Conservation (phyloP, 805 yeast genomes). For the Saturnispora kantuleensis region DNA sequence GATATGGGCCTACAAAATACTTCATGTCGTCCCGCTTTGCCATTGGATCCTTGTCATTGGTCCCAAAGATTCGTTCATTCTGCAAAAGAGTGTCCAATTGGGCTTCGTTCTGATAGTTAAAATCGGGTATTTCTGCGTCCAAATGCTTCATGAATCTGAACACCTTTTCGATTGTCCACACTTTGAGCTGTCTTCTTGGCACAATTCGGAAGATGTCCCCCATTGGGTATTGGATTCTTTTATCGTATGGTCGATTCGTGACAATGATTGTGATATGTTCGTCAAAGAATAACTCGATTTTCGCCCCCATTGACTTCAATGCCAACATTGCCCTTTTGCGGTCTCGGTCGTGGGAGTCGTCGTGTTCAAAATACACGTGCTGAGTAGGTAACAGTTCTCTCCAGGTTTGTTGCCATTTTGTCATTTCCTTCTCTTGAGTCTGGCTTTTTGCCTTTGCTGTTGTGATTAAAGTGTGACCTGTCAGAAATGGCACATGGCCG, state of each 20-base stretch:
- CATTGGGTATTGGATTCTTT: slow-evolving; percentile 32
- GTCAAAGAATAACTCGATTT: slow-evolving; percentile 50
- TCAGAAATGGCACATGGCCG: slow-evolving; percentile 10
- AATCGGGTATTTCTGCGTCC: slow-evolving; percentile 30
- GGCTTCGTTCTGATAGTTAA: slow-evolving; percentile 12
- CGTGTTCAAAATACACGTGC: slow-evolving; percentile 47
- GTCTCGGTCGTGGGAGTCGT: slow-evolving; percentile 29
- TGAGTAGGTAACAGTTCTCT: slow-evolving; percentile 45
- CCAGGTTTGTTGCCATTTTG: slow-evolving; percentile 55
- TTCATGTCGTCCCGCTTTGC: slow-evolving; percentile 79
- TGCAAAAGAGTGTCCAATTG: slow-evolving; percentile 54
- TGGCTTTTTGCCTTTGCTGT: neutral
- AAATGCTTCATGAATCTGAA: slow-evolving; percentile 64
- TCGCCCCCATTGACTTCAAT: slow-evolving; percentile 40
- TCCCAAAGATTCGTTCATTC: slow-evolving; percentile 79
- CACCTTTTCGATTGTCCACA: slow-evolving; percentile 85
- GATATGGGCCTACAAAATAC: slow-evolving; percentile 65
- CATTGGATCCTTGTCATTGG: slow-evolving; percentile 79
- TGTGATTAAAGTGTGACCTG: slow-evolving; percentile 4
- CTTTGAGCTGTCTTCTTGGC: slow-evolving; percentile 50
- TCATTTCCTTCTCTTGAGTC: slow-evolving; percentile 29
- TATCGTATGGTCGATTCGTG: slow-evolving; percentile 45
- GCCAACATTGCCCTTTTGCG: slow-evolving; percentile 28
- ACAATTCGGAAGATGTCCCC: slow-evolving; percentile 65
- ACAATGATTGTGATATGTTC: slow-evolving; percentile 66